Base-by-base conservation (phyloP, 331 rosid species). In the Quercus phellos region DNA sequence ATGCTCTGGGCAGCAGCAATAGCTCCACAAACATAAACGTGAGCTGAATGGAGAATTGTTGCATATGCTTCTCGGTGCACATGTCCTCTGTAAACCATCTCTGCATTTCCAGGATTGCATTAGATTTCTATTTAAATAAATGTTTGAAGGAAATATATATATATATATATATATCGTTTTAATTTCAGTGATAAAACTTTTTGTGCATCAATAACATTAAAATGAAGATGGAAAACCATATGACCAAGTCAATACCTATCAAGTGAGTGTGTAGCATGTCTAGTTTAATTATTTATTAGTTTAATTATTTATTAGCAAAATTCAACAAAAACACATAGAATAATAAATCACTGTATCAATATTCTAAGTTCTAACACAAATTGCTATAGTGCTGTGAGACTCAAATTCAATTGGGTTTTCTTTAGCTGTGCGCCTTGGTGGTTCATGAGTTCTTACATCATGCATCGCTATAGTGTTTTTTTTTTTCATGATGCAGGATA, bases 1-100 rank as follows among this genome's bases (percentile, higher is more conserved):
- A 94, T 94, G 86, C 98, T 92, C 66, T 92, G 97, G 0, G 98
- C 98, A 0, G 97, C 98, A 35, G 96, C 90, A 56, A 95, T 95
- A n/a, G 99, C 98, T 70, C 99, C 99, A 51, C 97, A 94, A 21
- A 92, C 97, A 77, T 92, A 95, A 51, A 85, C 90, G 82, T 92
- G 86, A 55, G 99, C 99, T 64, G 98, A 95, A 75, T 95, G 98
- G 73, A 95, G 93, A 80, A 95, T 95, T 68, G 98, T 95, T 55
- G 97, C 99, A 77, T 91, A 95, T 7, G 99, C 99, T 86, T 95
- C 93, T 75, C 96, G 80, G 5, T 54, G 79, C 55, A 68, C 84
- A 77, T 90, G 91, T 64, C 94, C 90, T 4, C 85, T 79, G 85
- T 87, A 87, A 67, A 80, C 83, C 76, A 83, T 24, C 80, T 88